A percentile compares a stretch with the other conserved stretches of the same genome.
Evolutionary conservation across 352 stramenopile species (phyloP).

Genomic region (Phytophthora cactorum): DNA sequence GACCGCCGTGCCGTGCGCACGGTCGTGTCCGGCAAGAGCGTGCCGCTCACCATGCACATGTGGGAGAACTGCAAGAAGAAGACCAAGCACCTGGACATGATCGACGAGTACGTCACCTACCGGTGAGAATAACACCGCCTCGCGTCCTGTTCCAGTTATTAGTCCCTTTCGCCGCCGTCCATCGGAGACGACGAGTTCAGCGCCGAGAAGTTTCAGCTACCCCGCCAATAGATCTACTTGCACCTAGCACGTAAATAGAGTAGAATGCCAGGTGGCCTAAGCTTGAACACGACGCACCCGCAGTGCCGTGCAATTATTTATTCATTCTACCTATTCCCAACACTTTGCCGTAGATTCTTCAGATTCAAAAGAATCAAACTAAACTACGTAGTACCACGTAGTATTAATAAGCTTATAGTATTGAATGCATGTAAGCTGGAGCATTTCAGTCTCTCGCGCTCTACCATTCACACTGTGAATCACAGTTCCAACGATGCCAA

Average conservation of each 20-base stretch:
- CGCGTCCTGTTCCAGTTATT: slow-evolving; percentile 9
- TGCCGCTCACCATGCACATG: slow-evolving; percentile 58
- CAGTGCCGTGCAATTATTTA: background rate
- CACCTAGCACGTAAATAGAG: too few species aligned
- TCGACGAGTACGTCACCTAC: slow-evolving; percentile 58
- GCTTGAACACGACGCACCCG: slow-evolving; percentile 18
- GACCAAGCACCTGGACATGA: slow-evolving; percentile 49
- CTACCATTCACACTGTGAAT: background rate
- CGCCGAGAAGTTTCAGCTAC: slow-evolving; percentile 20
- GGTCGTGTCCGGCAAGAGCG: slow-evolving; percentile 51
- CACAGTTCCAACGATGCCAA: background rate
- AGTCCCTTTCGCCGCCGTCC: slow-evolving; percentile 13
- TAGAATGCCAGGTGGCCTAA: slow-evolving; percentile 21
- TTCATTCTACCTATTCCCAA: background rate
- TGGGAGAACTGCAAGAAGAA: slow-evolving; percentile 52
- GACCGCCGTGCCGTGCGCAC: slow-evolving; percentile 40
- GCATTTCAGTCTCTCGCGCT: background rate
- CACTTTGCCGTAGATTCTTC: too few species aligned
- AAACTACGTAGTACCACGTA: background rate
- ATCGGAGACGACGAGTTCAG: background rate
- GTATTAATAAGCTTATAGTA: too few species aligned
- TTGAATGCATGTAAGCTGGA: too few species aligned
- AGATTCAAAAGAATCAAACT: too few species aligned
- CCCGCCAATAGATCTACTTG: slow-evolving; percentile 4
- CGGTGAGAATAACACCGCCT: slow-evolving; percentile 18